Conservation (phyloP, 345 rosid species). For the Salix caprea region DNA sequence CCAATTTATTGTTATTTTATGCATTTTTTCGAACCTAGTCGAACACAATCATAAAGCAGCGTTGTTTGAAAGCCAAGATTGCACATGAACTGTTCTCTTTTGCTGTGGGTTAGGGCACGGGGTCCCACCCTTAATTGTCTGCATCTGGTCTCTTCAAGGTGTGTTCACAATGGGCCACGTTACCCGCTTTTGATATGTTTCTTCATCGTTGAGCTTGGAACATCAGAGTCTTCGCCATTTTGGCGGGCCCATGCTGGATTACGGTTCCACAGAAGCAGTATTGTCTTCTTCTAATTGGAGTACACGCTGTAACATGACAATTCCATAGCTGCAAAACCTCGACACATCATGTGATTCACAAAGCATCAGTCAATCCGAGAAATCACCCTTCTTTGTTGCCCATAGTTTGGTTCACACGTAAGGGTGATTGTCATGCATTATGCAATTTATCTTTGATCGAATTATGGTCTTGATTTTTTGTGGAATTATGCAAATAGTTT, state of each 20-base stretch:
- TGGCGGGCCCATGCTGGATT: background rate
- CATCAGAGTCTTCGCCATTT: background rate
- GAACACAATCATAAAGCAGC: background rate
- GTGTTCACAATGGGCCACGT: background rate
- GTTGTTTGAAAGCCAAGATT: background rate
- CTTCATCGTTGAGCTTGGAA: background rate
- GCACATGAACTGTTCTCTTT: slow-evolving; percentile 30
- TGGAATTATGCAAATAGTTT: background rate
- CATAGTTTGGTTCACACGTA: background rate
- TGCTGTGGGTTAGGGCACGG: slow-evolving; percentile 20
- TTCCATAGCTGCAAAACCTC: background rate
- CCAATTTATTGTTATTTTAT: background rate
- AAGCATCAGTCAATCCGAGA: background rate
- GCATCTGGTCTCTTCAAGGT: slow-evolving; percentile 20
- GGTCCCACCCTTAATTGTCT: slow-evolving; percentile 23
- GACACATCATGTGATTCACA: slow-evolving; percentile 21
- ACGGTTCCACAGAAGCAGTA: slow-evolving; percentile 9
- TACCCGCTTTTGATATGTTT: background rate
- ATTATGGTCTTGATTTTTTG: background rate
- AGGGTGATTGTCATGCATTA: too few relatives aligned
- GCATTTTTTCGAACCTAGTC: slow-evolving; percentile 2
- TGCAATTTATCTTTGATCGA: background rate
- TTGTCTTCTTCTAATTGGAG: background rate
- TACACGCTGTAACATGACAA: background rate
- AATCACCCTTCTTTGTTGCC: background rate